Evolutionary conservation across 495 filamentous ascomycete species (phyloP), one percentile per base, ranked within the genome.

Genomic region (Tuber indicum): DNA sequence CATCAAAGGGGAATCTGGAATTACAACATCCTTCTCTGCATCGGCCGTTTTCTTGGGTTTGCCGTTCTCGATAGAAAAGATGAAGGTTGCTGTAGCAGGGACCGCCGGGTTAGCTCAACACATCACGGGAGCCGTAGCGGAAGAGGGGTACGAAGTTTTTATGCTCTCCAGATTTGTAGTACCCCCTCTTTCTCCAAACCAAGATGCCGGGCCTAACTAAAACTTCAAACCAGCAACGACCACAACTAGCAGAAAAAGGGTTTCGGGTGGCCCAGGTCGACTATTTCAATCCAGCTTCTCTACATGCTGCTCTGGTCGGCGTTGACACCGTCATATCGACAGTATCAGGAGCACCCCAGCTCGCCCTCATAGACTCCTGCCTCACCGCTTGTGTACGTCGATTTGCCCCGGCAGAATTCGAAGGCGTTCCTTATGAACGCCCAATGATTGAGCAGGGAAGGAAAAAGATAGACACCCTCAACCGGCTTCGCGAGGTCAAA

Each of bases 271-370:
- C 87, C 74, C 85, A 87, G 46, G 90, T 93, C 36, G 87, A 93
- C 85, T 94, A 92, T 82, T 81, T 85, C 78, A 84, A 88, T 77
- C 81, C 87, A 43, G 84, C 85, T 44, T 86, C 88, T n/a, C 86
- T 94, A 10, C 85, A 87, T 17, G 90, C 87, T 79, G 86, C 88
- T n/a, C 87, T 94, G 17, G 85, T 87, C 75, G 91, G 91, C 19
- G 87, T 92, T n/a, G 90, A 93, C 84, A 87, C 91, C 36, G 87
- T 93, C 78, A 92, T 94, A 74, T 94, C 92, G 8, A 93, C 92
- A 19, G 89, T 94, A 47, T 87, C 89, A 4, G 88, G 89, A 49
- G 84, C 81, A 72, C 86, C 90, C 43, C 91, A 94, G 79, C 86
- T 93, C 77, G 88, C 90, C 80, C 87, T 94, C 26, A 93, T 94